Base-by-base conservation (phyloP, 345 rosid genomes). In the Brassica juncea region DNA sequence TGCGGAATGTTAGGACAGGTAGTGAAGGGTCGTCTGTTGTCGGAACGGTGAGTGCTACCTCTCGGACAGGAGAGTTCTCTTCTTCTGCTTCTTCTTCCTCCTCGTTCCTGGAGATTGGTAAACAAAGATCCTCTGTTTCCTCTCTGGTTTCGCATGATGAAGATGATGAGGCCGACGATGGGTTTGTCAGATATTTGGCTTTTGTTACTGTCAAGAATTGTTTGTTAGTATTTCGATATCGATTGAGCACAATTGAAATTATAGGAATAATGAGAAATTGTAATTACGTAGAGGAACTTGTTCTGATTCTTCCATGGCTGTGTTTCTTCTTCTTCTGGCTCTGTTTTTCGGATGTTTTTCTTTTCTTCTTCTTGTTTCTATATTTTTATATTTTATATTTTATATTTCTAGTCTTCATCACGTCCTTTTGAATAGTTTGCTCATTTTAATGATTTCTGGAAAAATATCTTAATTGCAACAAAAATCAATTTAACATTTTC, bases 21-120 rank as follows among this genome's bases (percentile, higher is more conserved):
- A 93, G 85, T 32, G 93, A 85, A 4, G 92, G 87, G 73, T 93
- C 97, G 67, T 95, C 98, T 12, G 94, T 87, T 16, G 91, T 90
- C 1, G 92, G 91, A n/a, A 95, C 99, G 0, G 99, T 93, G 32
- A 95, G 77, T 19, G 99, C 99, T 66, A 95, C 99, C 81, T 95
- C 97, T 78, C 82, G 70, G 32, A 95, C 85, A 0, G 99, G 97
- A 25, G 98, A 95, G 74, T 89, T 90, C 72, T 91, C 99, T 80
- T 83, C 65, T 42, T 42, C 47, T 39, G 10, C 14, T 55, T 69
- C 75, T 15, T 25, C 73, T 6, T 39, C 55, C 2, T 32, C 70
- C 9, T 19, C 35, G 65, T 71, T 34, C 14, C 6, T 9, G 12
- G 72, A 39, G 31, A 75, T 66, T 30, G 72, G 80, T 58, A 81